Conservation (phyloP, 106 monocot species). For the Allium fistulosum region DNA sequence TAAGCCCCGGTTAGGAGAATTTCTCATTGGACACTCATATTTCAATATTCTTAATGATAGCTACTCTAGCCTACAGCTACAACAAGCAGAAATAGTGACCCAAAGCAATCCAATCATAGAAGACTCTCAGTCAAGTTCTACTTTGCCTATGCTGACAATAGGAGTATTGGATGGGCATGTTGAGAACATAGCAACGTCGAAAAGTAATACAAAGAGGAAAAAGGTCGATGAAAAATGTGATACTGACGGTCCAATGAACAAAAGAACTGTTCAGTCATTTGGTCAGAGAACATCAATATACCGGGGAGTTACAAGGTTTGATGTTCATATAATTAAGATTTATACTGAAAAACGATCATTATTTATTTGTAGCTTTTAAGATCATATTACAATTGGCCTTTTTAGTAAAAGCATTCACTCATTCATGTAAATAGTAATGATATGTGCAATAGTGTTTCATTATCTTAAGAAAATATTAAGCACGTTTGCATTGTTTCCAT, state of each 20-base stretch:
- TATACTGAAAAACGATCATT: no score
- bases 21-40: slow-evolving; percentile 49
- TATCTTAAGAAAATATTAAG: no score
- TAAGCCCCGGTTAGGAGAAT: slow-evolving; percentile 70
- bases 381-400: background rate
- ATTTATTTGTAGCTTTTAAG: background rate
- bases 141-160: slow-evolving; percentile 23
- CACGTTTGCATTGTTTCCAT: no score
- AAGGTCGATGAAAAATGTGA: slow-evolving; percentile 19
- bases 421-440: no score
- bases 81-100: background rate
- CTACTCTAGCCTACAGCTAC: slow-evolving; percentile 1
- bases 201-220: background rate
- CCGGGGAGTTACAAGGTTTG: slow-evolving; percentile 85
- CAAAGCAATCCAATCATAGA: slow-evolving; percentile 29
- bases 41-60: background rate
- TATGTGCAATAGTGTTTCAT: no score
- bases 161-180: background rate
- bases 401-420: no score
- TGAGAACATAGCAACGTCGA: slow-evolving; percentile 23
- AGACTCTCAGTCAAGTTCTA: slow-evolving; percentile 44
- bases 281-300: slow-evolving; percentile 97
- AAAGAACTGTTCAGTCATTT: slow-evolving; percentile 87
- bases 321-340: no score
- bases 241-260: slow-evolving; percentile 25